Evolutionary conservation across 352 stramenopile genomes (phyloP), one percentile per base, ranked within the genome.

Genomic region (Aphanomyces euteiches): DNA sequence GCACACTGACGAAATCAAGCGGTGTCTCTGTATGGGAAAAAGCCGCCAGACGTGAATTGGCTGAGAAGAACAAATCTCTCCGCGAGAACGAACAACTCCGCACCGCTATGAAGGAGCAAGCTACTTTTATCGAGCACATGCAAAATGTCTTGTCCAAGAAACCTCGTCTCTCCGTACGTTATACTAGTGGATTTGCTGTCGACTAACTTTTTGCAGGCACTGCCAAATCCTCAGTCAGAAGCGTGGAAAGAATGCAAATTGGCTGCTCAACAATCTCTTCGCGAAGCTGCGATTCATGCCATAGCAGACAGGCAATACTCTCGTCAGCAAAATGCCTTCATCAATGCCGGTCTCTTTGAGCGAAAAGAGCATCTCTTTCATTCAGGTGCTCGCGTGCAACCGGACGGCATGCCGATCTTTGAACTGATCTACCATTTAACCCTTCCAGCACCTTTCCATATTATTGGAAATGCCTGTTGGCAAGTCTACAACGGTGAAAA

Each of bases 81-180:
- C 59, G 43, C 17, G 59, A 67, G 21, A 67, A 67, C 59, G 59
- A 67, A 36, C 59, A 67, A 40, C 59, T 67, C 13, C 41, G 37
- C 15, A 37, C 10, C 43, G 59, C 59, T 10, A n/a, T 67, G 59
- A 19, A 13, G n/a, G 38, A 67, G 15, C 59, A 67, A 19, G 13
- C 19, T 10, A 67, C 59, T 21, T 67, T 67, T 45, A 67, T 67
- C 41, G 59, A 67, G 21, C 41, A 48, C 59, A 67, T 67, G 59
- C 59, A 67, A 34, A 48, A 15, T 13, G 19, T 56, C 39, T 50
- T 67, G 38, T 17, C 39, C 40, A 67, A 67, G 41, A 67, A 67
- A 40, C 59, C 59, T 5, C 59, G 59, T 21, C 41, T 67, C 12
- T n/a, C 41, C n/a, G 59, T 67, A 56, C 17, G 59, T 28, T 40